phyloP scores from a whole-genome alignment of 2,329 filamentous ascomycete genomes.

The Aspergillus sp. region DNA sequence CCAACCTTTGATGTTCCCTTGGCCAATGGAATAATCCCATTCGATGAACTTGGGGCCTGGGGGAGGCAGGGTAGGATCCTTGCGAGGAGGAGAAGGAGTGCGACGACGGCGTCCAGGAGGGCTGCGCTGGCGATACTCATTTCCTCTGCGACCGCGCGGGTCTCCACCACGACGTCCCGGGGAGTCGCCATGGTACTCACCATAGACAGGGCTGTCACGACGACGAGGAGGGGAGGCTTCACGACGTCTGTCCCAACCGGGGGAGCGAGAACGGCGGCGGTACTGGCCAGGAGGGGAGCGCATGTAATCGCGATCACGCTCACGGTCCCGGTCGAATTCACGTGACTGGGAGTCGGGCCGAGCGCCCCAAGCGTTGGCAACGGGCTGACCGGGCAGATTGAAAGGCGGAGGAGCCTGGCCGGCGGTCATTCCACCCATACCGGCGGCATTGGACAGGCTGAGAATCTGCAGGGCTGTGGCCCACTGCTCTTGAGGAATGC shows the following conservation, averaged over 20 bases:
- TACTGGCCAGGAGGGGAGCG: constrained; percentile 63
- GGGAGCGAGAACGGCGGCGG: constrained; percentile 77
- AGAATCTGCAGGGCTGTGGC: constrained; percentile 58
- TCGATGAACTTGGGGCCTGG: constrained; percentile 73
- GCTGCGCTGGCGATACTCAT: constrained; percentile 83
- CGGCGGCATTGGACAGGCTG: constrained; percentile 40
- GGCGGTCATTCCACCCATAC: constrained; percentile 38
- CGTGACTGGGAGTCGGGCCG: constrained; percentile 46
- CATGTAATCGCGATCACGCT: constrained; percentile 62
- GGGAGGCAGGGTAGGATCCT: constrained; percentile 45
- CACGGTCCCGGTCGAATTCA: constrained; percentile 58
- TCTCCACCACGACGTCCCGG: constrained; percentile 62
- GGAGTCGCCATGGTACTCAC: constrained; percentile 71
- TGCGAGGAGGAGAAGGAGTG: constrained; percentile 59
- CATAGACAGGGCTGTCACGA: constrained; percentile 69
- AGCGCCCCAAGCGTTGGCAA: constrained; percentile 36
- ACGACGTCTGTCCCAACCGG: constrained; percentile 70
- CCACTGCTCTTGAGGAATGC: constrained; percentile 76
- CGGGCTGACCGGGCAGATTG: constrained; percentile 33
- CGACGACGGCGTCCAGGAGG: constrained; percentile 69
- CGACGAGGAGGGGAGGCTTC: constrained; percentile 64
- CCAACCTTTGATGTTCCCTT: constrained; percentile 73
- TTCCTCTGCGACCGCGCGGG: constrained; percentile 53
- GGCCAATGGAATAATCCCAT: constrained; percentile 71
- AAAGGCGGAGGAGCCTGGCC: constrained; percentile 37